Percentiles rank a stretch among this genome's conserved stretches.
These are phyloP conservation scores for Rhododendron simsii DNA, from an alignment of 148 eudicot genomes.

Conservation along the genomic window DNA sequence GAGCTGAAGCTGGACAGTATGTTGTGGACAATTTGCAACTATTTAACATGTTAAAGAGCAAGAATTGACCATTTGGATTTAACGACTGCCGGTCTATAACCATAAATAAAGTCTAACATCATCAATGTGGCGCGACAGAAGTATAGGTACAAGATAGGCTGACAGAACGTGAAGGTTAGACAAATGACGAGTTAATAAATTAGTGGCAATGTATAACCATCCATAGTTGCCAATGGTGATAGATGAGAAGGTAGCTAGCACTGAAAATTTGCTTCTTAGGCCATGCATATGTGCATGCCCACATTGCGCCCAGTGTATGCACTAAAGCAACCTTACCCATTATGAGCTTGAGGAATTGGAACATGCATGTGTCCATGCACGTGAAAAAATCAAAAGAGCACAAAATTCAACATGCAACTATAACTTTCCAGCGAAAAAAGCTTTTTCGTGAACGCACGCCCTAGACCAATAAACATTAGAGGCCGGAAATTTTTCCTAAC, in stretches of 20 bases:
- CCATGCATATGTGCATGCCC: background rate
- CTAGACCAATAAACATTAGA: background rate
- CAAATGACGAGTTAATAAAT: background rate
- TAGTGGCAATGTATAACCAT: background rate
- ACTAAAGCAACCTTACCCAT: background rate
- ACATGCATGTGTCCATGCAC: background rate
- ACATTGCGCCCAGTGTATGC: background rate
- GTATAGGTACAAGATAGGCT: background rate
- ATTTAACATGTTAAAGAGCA: background rate
- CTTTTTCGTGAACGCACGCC: background rate
- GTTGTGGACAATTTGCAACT: conserved; percentile 7
- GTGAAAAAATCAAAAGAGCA: background rate
- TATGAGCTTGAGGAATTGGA: background rate
- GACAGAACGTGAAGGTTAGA: background rate
- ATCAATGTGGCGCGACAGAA: background rate
- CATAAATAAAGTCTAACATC: background rate
- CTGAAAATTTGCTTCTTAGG: background rate
- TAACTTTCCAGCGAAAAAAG: background rate
- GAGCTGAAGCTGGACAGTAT: background rate
- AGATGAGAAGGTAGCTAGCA: background rate
- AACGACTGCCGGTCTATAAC: background rate
- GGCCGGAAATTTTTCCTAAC: background rate
- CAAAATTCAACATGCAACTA: background rate
- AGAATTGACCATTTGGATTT: background rate
- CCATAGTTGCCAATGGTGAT: background rate